Conservation (phyloP, 2,329 filamentous ascomycete genomes). For the Trichoderma aggressivum region DNA sequence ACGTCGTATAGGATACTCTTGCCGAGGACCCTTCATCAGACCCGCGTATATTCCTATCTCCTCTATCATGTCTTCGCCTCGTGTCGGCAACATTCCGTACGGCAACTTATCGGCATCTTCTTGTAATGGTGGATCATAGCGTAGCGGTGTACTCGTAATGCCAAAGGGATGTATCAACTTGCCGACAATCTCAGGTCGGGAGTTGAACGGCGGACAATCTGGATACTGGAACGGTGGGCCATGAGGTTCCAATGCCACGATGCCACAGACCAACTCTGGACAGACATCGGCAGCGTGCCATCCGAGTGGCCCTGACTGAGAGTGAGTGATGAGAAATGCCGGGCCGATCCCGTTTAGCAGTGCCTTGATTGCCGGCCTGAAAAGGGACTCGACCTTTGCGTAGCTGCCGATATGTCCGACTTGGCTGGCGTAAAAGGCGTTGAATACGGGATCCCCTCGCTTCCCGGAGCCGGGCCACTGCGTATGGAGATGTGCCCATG, state of each 20-base stretch:
- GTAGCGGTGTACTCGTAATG: neutral
- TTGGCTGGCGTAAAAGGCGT: constrained; percentile 34
- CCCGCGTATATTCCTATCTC: neutral
- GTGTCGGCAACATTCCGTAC: neutral
- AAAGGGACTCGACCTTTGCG: neutral
- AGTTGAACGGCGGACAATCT: neutral
- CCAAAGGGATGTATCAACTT: neutral
- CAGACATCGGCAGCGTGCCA: neutral
- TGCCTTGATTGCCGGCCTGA: neutral
- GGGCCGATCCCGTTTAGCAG: neutral
- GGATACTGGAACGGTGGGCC: neutral
- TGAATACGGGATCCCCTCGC: constrained; percentile 39
- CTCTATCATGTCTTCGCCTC: neutral
- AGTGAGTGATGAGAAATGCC: neutral
- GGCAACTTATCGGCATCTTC: neutral
- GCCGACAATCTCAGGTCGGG: neutral
- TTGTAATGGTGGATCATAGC: neutral
- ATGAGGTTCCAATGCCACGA: neutral
- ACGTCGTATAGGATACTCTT: neutral
- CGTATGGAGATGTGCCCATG: constrained; percentile 29
- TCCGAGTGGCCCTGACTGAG: neutral
- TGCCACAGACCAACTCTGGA: neutral
- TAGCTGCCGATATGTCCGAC: neutral
- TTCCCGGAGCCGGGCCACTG: constrained; percentile 41
- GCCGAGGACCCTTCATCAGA: neutral